Evolutionary conservation across 73 alveolate genomes (phyloP).

Genomic region (Breviolum minutum): DNA sequence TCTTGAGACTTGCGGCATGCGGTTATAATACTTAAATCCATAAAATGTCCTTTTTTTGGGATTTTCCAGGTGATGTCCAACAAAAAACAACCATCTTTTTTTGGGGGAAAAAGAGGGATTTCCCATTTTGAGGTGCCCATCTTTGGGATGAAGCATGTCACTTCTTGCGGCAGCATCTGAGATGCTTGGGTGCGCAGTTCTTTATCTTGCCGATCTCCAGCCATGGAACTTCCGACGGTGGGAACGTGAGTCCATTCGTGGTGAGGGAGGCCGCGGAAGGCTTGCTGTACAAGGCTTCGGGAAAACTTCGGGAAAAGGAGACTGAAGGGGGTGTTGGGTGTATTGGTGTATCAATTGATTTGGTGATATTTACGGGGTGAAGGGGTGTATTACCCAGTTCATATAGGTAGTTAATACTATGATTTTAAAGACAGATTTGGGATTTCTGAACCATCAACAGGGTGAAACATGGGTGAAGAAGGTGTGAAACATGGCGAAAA

Average conservation of each 20-base stretch:
- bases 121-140: not conserved
- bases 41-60: no score
- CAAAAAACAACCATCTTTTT: no score
- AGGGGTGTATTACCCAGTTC: no score
- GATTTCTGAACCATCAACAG: no score
- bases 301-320: not conserved
- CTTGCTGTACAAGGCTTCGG: conserved; percentile 64
- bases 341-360: not conserved
- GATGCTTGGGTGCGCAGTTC: not conserved
- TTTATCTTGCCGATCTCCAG: conserved; percentile 32
- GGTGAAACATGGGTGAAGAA: no score
- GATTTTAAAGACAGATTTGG: no score
- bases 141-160: conserved; percentile 36
- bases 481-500: no score
- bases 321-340: not conserved
- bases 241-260: not conserved
- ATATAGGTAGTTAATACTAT: no score
- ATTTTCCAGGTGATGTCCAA: no score
- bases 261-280: conserved; percentile 54
- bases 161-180: not conserved
- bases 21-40: no score
- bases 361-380: no score
- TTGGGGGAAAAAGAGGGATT: not conserved
- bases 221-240: not conserved
- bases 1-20: no score